Conservation (phyloP, 441 rosid genomes). For the Corymbia calophylla region DNA sequence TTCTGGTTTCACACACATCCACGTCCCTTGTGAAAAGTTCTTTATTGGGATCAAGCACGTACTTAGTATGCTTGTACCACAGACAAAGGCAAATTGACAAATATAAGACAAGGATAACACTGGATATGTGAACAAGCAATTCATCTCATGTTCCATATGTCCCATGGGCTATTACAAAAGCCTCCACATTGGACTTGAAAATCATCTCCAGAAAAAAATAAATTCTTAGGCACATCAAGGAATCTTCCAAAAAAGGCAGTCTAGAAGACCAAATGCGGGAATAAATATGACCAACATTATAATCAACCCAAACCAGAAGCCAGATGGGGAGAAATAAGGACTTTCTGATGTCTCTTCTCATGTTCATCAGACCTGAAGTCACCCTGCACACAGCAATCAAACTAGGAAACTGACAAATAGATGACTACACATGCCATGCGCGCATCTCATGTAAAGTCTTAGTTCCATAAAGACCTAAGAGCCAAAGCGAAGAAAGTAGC, state of each 20-base stretch:
- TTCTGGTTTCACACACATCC: too few relatives aligned
- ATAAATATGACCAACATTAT: not conserved
- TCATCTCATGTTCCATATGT: not conserved
- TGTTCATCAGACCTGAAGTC: not conserved
- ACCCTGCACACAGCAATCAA: not conserved
- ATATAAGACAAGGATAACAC: not conserved
- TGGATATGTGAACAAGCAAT: not conserved
- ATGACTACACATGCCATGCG: not conserved
- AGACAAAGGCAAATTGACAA: too few relatives aligned
- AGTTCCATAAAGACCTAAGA: not conserved
- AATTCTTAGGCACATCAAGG: not conserved
- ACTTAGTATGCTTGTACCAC: too few relatives aligned
- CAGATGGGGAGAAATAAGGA: not conserved
- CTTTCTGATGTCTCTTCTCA: not conserved
- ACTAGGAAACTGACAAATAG: not conserved
- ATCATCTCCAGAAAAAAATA: not conserved
- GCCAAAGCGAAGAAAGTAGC: not conserved
- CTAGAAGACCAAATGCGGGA: not conserved
- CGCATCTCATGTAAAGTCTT: not conserved
- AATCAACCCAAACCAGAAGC: not conserved
- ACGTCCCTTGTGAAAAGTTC: too few relatives aligned
- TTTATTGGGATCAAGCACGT: too few relatives aligned
- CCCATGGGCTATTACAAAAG: not conserved
- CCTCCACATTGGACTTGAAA: not conserved
- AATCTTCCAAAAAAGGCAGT: not conserved